Evolutionary conservation across 768 basidiomycete genomes (phyloP).

Genomic region (Grammothele lineata): DNA sequence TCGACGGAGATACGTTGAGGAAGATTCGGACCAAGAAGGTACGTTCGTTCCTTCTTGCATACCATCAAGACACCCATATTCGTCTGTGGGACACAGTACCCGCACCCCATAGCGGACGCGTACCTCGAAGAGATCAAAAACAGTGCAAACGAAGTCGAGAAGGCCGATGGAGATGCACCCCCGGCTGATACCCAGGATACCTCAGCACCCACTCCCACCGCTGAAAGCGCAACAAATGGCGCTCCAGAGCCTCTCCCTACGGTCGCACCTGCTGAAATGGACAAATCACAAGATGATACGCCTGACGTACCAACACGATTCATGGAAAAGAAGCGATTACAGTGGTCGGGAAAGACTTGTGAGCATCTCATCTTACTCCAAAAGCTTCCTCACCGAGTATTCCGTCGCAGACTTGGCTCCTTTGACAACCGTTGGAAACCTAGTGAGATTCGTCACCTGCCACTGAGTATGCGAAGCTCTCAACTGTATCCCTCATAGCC

Average conservation of each 20-base stretch:
- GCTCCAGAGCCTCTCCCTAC: constrained; percentile 2
- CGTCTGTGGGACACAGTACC: constrained; percentile 43
- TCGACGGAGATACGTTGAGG: constrained; percentile 54
- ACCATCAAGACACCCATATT: neutral
- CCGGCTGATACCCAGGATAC: constrained; percentile 1
- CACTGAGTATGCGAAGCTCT: too few species aligned
- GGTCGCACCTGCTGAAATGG: constrained; percentile 19
- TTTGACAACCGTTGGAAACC: constrained; percentile 91
- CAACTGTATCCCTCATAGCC: constrained; percentile 46
- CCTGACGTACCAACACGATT: constrained; percentile 71
- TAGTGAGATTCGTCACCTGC: too few species aligned
- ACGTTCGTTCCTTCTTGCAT: constrained; percentile 7
- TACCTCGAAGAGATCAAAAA: constrained; percentile 54
- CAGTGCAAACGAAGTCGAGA: constrained; percentile 10
- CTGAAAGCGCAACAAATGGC: too few species aligned
- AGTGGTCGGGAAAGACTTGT: constrained; percentile 90
- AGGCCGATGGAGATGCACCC: constrained; percentile 2
- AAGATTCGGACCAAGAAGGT: constrained; percentile 69
- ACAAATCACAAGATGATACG: constrained; percentile 40
- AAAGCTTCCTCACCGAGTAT: constrained; percentile 36
- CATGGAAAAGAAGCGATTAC: constrained; percentile 79
- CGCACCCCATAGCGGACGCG: constrained; percentile 54
- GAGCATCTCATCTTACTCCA: constrained; percentile 22
- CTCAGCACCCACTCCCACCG: neutral
- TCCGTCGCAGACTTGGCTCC: constrained; percentile 59